Percentiles rank a stretch among this genome's conserved stretches.
Conservation (phyloP, 2,329 filamentous ascomycete genomes). For the Fusarium hainanense region DNA sequence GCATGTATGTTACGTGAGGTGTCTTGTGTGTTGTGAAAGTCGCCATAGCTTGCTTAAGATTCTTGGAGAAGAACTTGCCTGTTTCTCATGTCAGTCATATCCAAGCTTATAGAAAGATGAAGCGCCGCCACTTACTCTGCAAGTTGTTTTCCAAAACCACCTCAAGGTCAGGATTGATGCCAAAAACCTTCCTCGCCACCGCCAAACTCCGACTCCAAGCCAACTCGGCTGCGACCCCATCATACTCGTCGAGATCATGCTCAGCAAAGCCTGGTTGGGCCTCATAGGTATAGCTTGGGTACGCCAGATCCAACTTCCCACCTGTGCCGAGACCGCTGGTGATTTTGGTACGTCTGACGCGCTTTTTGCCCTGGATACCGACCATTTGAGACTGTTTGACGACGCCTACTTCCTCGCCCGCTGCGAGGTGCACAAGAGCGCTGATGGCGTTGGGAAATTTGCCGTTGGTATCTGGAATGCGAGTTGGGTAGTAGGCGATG, state of each 20-base stretch:
- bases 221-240: conserved; percentile 70
- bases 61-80: conserved; percentile 67
- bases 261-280: conserved; percentile 77
- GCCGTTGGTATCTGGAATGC: conserved; percentile 56
- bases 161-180: conserved; percentile 71
- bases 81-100: not conserved
- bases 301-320: conserved; percentile 51
- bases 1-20: conserved; percentile 76
- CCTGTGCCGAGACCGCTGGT: conserved; percentile 54
- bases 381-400: conserved; percentile 57
- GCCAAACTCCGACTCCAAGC: conserved; percentile 75
- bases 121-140: conserved; percentile 58
- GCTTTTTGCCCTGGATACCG: conserved; percentile 58
- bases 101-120: rapidly evolving
- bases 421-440: conserved; percentile 55
- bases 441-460: conserved; percentile 55
- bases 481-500: conserved; percentile 59
- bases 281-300: conserved; percentile 56
- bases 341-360: conserved; percentile 50
- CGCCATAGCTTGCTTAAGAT: conserved; percentile 69
- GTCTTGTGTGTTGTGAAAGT: conserved; percentile 69
- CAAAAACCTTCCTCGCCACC: conserved; percentile 70
- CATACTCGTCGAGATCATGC: conserved; percentile 73
- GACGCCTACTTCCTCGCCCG: conserved; percentile 54
- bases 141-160: conserved; percentile 73